phyloP scores from a whole-genome alignment of 495 filamentous ascomycete species.

The Rostrohypoxylon terebratum region DNA sequence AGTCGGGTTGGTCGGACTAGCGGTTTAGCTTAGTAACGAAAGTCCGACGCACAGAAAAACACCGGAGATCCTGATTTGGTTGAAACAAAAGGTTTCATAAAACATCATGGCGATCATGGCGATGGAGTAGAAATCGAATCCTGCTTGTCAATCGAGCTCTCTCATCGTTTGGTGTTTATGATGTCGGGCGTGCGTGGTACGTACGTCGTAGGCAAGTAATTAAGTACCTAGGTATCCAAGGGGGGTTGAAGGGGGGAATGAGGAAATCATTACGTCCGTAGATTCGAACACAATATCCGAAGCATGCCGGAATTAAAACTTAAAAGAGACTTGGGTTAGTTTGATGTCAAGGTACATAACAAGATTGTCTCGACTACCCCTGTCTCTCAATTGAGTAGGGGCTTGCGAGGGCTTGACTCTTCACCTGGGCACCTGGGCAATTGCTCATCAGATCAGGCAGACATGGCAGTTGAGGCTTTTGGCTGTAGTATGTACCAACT shows the following conservation, averaged over 20 bases:
- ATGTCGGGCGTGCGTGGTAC: neutral
- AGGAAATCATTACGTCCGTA: constrained; percentile 20
- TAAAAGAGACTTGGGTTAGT: constrained; percentile 12
- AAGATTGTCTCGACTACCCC: constrained; percentile 25
- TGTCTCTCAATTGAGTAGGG: constrained; percentile 5
- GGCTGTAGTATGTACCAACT: neutral
- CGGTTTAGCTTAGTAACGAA: constrained; percentile 15
- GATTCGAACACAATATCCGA: constrained; percentile 28
- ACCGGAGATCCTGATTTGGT: neutral
- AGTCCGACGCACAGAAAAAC: constrained; percentile 9
- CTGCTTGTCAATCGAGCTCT: constrained; percentile 5
- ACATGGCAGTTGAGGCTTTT: constrained; percentile 14
- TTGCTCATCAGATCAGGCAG: constrained; percentile 18
- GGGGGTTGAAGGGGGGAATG: neutral
- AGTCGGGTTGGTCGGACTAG: neutral
- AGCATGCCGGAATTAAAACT: constrained; percentile 15
- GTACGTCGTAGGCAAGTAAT: no score
- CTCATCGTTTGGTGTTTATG: neutral
- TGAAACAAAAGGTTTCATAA: constrained; percentile 29
- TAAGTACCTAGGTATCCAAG: neutral
- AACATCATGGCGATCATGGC: constrained; percentile 17
- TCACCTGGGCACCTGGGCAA: constrained; percentile 1
- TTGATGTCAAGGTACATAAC: constrained; percentile 11
- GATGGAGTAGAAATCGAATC: constrained; percentile 3
- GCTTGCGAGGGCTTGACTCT: neutral